Conservation (phyloP, 1,284 basidiomycete species). For the Anthracocystis panici-leucophaei region DNA sequence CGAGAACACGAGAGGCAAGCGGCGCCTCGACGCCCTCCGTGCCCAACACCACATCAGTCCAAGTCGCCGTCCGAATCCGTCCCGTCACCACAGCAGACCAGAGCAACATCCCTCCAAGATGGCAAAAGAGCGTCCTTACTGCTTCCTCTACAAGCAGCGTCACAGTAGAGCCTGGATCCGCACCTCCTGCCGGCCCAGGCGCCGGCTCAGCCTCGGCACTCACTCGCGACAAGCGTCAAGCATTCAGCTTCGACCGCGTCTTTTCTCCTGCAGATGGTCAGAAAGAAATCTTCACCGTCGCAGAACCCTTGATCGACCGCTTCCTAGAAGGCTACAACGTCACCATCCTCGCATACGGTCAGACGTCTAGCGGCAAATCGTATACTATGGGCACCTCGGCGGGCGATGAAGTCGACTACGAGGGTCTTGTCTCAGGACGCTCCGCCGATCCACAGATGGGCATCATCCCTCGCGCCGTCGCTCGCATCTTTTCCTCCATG, state of each 20-base stretch:
- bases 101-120: slow-evolving; percentile 84
- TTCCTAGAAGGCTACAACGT: slow-evolving; percentile 97
- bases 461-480: slow-evolving; percentile 93
- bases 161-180: slow-evolving; percentile 54
- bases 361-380: slow-evolving; percentile 96
- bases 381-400: slow-evolving; percentile 82
- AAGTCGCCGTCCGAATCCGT: slow-evolving; percentile 84
- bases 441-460: slow-evolving; percentile 72
- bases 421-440: slow-evolving; percentile 53
- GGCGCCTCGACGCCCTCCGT: slow-evolving; percentile 33
- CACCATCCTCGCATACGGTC: slow-evolving; percentile 96
- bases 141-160: slow-evolving; percentile 71
- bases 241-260: slow-evolving; percentile 94
- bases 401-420: slow-evolving; percentile 56
- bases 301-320: slow-evolving; percentile 85
- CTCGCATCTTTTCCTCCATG: slow-evolving; percentile 86
- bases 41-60: slow-evolving; percentile 37
- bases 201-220: slow-evolving; percentile 70
- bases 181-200: slow-evolving; percentile 56
- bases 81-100: slow-evolving; percentile 86
- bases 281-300: slow-evolving; percentile 84
- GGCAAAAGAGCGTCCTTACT: slow-evolving; percentile 86
- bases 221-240: slow-evolving; percentile 77
- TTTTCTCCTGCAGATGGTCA: slow-evolving; percentile 85
- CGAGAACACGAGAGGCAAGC: slow-evolving; percentile 36